Percentiles rank a stretch among this genome's conserved stretches.
phyloP scores from a whole-genome alignment of 331 rosid species.

The Acacia concinna region DNA sequence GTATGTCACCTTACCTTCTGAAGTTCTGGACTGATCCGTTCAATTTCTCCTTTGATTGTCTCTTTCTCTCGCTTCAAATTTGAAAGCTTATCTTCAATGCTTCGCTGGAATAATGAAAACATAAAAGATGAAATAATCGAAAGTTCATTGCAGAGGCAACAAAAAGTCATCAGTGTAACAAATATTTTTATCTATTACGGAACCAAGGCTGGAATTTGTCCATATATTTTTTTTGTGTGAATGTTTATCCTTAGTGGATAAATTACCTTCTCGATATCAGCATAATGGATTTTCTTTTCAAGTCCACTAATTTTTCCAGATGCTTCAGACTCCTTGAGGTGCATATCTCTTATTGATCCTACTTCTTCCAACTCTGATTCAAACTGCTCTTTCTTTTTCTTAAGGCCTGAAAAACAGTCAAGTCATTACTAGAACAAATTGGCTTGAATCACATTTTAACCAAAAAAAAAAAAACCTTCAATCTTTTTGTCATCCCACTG shows the following conservation, averaged over 20 bases:
- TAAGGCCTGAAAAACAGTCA: constrained; percentile 51
- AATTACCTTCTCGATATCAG: constrained; percentile 89
- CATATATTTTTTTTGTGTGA: neutral
- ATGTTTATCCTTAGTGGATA: neutral
- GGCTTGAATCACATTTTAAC: neutral
- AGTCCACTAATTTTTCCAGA: constrained; percentile 94
- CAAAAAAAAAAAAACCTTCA: constrained; percentile 54
- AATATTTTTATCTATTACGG: constrained; percentile 8
- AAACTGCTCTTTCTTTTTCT: constrained; percentile 76
- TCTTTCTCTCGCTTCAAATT: constrained; percentile 66
- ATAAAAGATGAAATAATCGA: constrained; percentile 17
- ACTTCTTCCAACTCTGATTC: constrained; percentile 86
- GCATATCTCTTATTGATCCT: constrained; percentile 99
- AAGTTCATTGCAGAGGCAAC: constrained; percentile 22
- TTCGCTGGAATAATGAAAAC: constrained; percentile 51
- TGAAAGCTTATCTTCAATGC: constrained; percentile 85
- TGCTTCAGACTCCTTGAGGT: constrained; percentile 89
- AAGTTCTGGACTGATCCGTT: constrained; percentile 77
- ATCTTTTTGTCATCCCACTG: constrained; percentile 97
- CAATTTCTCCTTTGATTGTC: constrained; percentile 71
- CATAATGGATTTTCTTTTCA: constrained; percentile 91
- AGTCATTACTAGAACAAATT: constrained; percentile 31
- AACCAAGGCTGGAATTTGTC: constrained; percentile 23
- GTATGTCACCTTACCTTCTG: constrained; percentile 57
- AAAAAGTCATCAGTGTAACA: constrained; percentile 5